Percentiles rank a stretch among this genome's conserved stretches.
These are phyloP conservation scores for Solanum dulcamara DNA, from an alignment of 257 asterid genomes.

Conservation along the genomic window DNA sequence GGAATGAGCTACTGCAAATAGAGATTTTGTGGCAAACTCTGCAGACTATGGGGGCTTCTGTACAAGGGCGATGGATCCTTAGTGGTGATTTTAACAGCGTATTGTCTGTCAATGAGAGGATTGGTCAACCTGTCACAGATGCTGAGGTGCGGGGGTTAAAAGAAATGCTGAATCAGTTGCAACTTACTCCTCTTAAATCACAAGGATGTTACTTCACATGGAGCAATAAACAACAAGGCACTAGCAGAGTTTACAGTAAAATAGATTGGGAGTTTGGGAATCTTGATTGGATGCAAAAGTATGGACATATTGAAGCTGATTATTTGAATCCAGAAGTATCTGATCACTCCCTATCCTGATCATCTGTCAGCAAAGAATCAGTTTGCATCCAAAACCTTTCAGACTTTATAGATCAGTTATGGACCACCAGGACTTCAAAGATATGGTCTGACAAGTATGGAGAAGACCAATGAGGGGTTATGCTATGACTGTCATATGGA, in stretches of 20 bases:
- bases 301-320: background rate
- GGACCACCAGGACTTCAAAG: background rate
- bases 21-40: background rate
- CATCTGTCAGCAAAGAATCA: background rate
- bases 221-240: background rate
- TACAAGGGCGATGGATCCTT: too few relatives aligned
- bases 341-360: background rate
- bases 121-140: too few relatives aligned
- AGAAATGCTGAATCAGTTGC: background rate
- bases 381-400: background rate
- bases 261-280: background rate
- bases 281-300: too few relatives aligned
- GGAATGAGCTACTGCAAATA: background rate
- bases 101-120: too few relatives aligned
- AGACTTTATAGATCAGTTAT: background rate
- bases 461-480: too few relatives aligned
- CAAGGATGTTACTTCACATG: background rate
- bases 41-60: too few relatives aligned
- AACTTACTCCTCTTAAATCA: background rate
- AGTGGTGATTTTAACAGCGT: too few relatives aligned
- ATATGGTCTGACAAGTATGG: too few relatives aligned
- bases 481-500: too few relatives aligned
- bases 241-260: too few relatives aligned
- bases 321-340: too few relatives aligned
- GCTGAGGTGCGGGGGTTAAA: too few relatives aligned